Evolutionary conservation across 352 stramenopile species (phyloP).

Genomic region (Phytophthora ramorum): DNA sequence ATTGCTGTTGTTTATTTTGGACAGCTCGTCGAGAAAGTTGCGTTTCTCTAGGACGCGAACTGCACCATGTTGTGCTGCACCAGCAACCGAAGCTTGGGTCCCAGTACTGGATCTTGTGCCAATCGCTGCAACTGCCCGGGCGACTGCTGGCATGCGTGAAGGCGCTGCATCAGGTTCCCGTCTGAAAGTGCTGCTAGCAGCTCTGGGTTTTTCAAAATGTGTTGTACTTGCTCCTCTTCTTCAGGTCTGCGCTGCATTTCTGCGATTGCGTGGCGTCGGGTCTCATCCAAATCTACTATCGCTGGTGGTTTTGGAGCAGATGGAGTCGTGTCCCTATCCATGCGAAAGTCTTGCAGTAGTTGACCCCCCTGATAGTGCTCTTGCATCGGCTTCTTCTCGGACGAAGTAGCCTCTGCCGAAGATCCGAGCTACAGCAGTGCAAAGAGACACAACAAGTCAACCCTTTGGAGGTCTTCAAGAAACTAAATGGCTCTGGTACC

Average conservation of each 20-base stretch:
- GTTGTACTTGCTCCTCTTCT: slow-evolving; percentile 76
- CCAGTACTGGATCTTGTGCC: slow-evolving; percentile 47
- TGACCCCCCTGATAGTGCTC: slow-evolving; percentile 6
- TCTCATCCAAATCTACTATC: slow-evolving; percentile 70
- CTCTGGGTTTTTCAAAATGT: slow-evolving; percentile 69
- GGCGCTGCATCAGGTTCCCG: slow-evolving; percentile 56
- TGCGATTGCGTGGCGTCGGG: slow-evolving; percentile 60
- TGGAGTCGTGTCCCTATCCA: neutral
- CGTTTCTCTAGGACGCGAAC: slow-evolving; percentile 36
- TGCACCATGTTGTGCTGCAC: slow-evolving; percentile 63
- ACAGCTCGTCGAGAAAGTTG: no score
- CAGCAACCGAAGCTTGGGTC: slow-evolving; percentile 63
- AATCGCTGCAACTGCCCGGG: slow-evolving; percentile 51
- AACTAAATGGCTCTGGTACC: slow-evolving; percentile 29
- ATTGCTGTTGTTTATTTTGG: no score
- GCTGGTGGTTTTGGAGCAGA: slow-evolving; percentile 20
- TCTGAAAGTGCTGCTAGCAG: slow-evolving; percentile 71
- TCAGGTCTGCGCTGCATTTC: slow-evolving; percentile 59
- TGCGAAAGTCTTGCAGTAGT: neutral
- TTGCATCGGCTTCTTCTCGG: slow-evolving; percentile 13
- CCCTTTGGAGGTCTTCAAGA: neutral
- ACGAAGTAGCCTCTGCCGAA: slow-evolving; percentile 29
- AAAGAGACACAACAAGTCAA: neutral
- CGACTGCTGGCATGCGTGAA: slow-evolving; percentile 52
- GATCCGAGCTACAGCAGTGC: slow-evolving; percentile 40